Evolutionary conservation across 352 stramenopile species (phyloP).

Genomic region (Elongisporangium undulatum): DNA sequence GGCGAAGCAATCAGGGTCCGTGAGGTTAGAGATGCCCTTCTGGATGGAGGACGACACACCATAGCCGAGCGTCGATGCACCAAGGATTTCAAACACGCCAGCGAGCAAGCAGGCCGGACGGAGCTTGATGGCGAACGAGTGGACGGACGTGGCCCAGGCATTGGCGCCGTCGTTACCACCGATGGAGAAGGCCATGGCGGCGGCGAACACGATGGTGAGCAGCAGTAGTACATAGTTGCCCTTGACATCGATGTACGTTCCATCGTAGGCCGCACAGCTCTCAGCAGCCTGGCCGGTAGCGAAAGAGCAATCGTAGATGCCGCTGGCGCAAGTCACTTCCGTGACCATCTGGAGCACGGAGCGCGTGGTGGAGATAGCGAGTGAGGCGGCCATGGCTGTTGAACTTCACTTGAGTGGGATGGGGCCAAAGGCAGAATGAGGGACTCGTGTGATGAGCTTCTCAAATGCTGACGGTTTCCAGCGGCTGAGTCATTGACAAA

Average conservation of each 20-base stretch:
- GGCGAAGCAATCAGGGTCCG: conserved; percentile 17
- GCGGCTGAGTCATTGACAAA: too few relatives aligned
- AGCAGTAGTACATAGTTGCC: conserved; percentile 21
- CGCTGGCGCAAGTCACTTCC: conserved; percentile 9
- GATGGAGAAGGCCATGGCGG: conserved; percentile 31
- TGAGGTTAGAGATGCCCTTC: conserved; percentile 27
- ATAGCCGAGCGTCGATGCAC: conserved; percentile 75
- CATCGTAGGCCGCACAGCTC: conserved; percentile 18
- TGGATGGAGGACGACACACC: conserved; percentile 75
- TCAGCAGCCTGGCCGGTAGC: not conserved
- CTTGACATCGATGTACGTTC: conserved; percentile 13
- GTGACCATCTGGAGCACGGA: conserved; percentile 5
- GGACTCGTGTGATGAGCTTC: too few relatives aligned
- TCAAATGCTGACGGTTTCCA: too few relatives aligned
- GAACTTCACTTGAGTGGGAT: too few relatives aligned
- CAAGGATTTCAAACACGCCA: conserved; percentile 72
- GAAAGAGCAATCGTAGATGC: conserved; percentile 13
- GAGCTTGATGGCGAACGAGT: conserved; percentile 64
- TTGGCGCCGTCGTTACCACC: conserved; percentile 88
- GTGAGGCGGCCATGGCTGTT: too few relatives aligned
- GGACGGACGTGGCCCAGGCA: conserved; percentile 77
- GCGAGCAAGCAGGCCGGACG: conserved; percentile 65
- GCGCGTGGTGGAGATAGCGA: conserved; percentile 4
- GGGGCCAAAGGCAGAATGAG: too few relatives aligned
- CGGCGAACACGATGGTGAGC: conserved; percentile 14